Conservation (phyloP, 768 basidiomycete genomes). For the Hericium alpestre region DNA sequence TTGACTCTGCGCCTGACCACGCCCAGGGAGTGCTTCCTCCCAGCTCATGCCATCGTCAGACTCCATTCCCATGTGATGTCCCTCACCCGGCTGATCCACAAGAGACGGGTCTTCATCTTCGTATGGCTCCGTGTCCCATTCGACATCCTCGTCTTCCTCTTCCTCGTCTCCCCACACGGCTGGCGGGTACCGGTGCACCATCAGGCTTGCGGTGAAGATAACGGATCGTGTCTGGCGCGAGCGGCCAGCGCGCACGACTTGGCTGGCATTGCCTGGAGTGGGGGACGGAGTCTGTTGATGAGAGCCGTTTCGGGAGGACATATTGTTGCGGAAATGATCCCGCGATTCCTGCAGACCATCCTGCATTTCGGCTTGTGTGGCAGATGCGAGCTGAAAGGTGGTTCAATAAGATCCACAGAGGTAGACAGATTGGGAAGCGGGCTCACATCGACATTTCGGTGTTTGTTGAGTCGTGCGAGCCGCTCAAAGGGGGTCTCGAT, state of each 20-base stretch:
- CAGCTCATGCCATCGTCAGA: slow-evolving; percentile 82
- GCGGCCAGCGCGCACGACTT: slow-evolving; percentile 25
- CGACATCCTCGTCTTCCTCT: slow-evolving; percentile 41
- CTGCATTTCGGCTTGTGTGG: slow-evolving; percentile 62
- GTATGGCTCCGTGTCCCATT: slow-evolving; percentile 61
- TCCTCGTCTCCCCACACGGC: slow-evolving; percentile 79
- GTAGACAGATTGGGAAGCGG: neutral
- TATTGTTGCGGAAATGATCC: slow-evolving; percentile 43
- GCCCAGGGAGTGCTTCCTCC: slow-evolving; percentile 62
- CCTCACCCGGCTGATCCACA: slow-evolving; percentile 43
- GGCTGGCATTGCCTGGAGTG: slow-evolving; percentile 26
- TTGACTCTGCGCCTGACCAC: slow-evolving; percentile 27
- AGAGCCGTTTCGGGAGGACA: slow-evolving; percentile 37
- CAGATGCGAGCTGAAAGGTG: slow-evolving; percentile 50
- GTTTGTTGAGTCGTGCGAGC: slow-evolving; percentile 90
- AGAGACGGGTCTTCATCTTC: slow-evolving; percentile 60
- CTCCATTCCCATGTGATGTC: slow-evolving; percentile 31
- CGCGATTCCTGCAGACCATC: slow-evolving; percentile 38
- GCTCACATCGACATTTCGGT: slow-evolving; percentile 91
- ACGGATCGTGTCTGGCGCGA: slow-evolving; percentile 30
- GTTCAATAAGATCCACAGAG: neutral
- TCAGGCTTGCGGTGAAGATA: slow-evolving; percentile 59
- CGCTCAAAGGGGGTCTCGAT: slow-evolving; percentile 98
- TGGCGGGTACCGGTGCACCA: slow-evolving; percentile 67
- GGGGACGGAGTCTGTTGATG: slow-evolving; percentile 42